Conservation (phyloP, 225 moss, liverwort and hornwort species). For the Takakia lepidozioides region DNA sequence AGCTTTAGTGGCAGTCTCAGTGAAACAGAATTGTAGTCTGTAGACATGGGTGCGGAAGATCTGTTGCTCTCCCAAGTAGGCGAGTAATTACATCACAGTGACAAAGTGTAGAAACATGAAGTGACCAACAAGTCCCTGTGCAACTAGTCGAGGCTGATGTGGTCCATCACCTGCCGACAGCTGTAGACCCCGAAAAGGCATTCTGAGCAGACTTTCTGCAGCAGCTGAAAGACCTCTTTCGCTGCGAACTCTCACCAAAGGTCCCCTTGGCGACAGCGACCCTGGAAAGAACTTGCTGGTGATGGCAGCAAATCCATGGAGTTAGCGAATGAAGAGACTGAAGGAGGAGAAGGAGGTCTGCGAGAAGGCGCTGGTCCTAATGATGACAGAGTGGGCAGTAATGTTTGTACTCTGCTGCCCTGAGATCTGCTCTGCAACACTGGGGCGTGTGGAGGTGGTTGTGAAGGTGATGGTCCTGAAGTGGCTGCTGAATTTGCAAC, state of each 20-base stretch:
- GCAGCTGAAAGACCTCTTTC: slow-evolving; percentile 56
- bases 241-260: slow-evolving; percentile 43
- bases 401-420: slow-evolving; percentile 38
- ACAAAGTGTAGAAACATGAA: too few species aligned
- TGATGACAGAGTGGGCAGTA: slow-evolving; percentile 44
- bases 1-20: slow-evolving; percentile 40
- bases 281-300: slow-evolving; percentile 48
- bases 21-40: slow-evolving; percentile 30
- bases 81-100: too few species aligned
- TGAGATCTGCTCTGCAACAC: slow-evolving; percentile 51
- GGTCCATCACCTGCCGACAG: slow-evolving; percentile 57
- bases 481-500: slow-evolving; percentile 22
- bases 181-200: slow-evolving; percentile 69
- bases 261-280: slow-evolving; percentile 59
- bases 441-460: slow-evolving; percentile 74
- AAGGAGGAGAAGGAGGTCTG: slow-evolving; percentile 44
- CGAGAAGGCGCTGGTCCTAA: slow-evolving; percentile 66
- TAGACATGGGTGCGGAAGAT: slow-evolving; percentile 52
- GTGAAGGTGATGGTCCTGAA: slow-evolving; percentile 48
- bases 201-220: slow-evolving; percentile 63
- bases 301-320: slow-evolving; percentile 59
- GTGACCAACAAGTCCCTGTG: slow-evolving; percentile 57
- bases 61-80: too few species aligned
- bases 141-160: slow-evolving; percentile 64
- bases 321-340: slow-evolving; percentile 46